Evolutionary conservation across 2,329 filamentous ascomycete genomes (phyloP).

Genomic region (Colletotrichum agaves): DNA sequence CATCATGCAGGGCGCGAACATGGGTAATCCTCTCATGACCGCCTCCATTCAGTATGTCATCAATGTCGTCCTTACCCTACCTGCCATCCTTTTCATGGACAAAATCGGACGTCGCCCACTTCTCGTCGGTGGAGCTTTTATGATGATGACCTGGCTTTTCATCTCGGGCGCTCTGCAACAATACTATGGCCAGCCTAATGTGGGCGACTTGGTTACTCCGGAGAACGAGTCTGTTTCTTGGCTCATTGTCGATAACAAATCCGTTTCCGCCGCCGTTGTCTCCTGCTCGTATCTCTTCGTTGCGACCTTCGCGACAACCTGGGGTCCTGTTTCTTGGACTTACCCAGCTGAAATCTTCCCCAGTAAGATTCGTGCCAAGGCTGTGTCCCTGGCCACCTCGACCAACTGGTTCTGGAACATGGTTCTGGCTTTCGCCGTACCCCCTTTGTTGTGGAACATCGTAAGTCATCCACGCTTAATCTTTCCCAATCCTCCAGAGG

Average conservation of each 20-base stretch:
- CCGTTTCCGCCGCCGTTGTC: conserved; percentile 71
- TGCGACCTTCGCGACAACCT: conserved; percentile 55
- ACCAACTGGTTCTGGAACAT: conserved; percentile 60
- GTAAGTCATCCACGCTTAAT: conserved; percentile 27
- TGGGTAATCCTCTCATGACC: conserved; percentile 66
- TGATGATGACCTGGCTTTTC: conserved; percentile 71
- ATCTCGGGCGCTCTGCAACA: conserved; percentile 72
- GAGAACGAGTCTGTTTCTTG: conserved; percentile 64
- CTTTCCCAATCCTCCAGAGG: neutral
- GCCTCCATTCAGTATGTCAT: conserved; percentile 73
- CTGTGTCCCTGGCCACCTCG: conserved; percentile 54
- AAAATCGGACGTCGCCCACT: conserved; percentile 66
- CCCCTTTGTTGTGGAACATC: conserved; percentile 57
- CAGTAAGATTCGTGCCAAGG: conserved; percentile 54
- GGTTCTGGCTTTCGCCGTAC: conserved; percentile 64
- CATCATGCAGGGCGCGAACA: conserved; percentile 68
- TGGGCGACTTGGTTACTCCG: conserved; percentile 49
- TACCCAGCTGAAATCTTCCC: conserved; percentile 61
- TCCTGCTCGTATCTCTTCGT: conserved; percentile 75
- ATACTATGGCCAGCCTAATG: conserved; percentile 63
- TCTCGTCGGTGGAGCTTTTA: conserved; percentile 64
- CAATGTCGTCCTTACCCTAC: conserved; percentile 69
- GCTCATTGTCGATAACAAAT: conserved; percentile 62
- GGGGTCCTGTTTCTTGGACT: conserved; percentile 60
- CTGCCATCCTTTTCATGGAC: conserved; percentile 70